Conservation (phyloP, 1,139 yeast species). For the Geotrichum carabidarum region DNA sequence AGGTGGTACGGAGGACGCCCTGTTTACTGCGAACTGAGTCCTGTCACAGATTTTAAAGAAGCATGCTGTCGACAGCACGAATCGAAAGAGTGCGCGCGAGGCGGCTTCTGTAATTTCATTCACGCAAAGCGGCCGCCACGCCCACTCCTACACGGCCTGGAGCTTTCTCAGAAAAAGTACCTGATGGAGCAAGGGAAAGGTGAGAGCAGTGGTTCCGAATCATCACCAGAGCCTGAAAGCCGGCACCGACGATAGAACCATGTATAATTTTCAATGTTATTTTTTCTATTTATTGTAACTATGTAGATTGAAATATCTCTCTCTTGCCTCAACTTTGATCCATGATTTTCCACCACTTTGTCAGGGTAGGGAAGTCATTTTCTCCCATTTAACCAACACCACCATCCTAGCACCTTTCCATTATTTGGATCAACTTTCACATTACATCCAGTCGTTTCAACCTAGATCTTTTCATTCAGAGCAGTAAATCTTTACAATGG, state of each 20-base stretch:
- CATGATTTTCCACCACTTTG: background rate
- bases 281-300: background rate
- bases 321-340: background rate
- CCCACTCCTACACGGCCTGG: constrained; percentile 42
- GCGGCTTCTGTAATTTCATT: constrained; percentile 81
- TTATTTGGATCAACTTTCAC: background rate
- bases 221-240: constrained; percentile 7
- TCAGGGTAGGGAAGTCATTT: constrained; percentile 3
- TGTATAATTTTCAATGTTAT: background rate
- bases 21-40: constrained; percentile 73
- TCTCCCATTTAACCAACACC: constrained; percentile 2
- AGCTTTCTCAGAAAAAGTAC: constrained; percentile 37
- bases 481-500: constrained; percentile 50
- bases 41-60: constrained; percentile 65
- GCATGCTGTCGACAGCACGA: constrained; percentile 75
- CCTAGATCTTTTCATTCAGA: background rate
- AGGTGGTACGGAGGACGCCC: constrained; percentile 84
- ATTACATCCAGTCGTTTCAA: background rate
- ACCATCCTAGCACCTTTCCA: background rate
- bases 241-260: constrained; percentile 2
- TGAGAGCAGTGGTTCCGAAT: constrained; percentile 12
- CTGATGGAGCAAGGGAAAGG: constrained; percentile 20
- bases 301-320: background rate
- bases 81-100: constrained; percentile 59
- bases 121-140: constrained; percentile 61